phyloP scores from a whole-genome alignment of 441 rosid genomes.

The Populus trichocarpa region DNA sequence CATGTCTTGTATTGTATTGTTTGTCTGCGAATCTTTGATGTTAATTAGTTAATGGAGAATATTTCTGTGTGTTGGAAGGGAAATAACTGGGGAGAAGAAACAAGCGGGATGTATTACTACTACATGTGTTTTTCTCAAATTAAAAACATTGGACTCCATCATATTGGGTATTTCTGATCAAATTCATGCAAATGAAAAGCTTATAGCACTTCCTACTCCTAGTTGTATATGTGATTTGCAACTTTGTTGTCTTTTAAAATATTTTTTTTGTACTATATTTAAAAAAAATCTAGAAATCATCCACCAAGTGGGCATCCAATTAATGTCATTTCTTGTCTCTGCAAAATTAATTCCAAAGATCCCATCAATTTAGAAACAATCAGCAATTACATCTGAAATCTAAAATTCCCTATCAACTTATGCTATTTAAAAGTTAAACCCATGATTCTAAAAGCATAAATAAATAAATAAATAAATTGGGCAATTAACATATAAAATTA shows the following conservation, averaged over 20 bases:
- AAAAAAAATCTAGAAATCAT: slow-evolving; percentile 43
- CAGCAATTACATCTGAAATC: no score
- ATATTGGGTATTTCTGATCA: neutral
- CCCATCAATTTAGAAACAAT: neutral
- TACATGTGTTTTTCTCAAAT: neutral
- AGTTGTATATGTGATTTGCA: no score
- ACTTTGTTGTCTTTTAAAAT: no score
- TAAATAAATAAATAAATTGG: no score
- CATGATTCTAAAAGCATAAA: no score
- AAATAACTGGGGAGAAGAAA: neutral
- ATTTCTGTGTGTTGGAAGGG: neutral
- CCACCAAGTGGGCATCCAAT: slow-evolving; percentile 68
- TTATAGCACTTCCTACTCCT: no score
- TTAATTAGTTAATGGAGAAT: neutral
- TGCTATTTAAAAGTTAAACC: no score
- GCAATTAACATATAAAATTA: no score
- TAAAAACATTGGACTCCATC: neutral
- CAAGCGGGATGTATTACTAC: neutral
- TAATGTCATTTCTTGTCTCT: slow-evolving; percentile 65
- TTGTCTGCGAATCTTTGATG: slow-evolving; percentile 27
- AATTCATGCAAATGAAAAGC: neutral
- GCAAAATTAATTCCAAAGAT: neutral
- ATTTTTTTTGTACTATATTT: no score
- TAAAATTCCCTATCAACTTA: no score
- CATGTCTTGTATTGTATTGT: slow-evolving; percentile 20